Percentiles rank a stretch among this genome's conserved stretches.
These are phyloP conservation scores for Graphilbum fragrans DNA, from an alignment of 2,329 filamentous ascomycete species.

Conservation along the genomic window DNA sequence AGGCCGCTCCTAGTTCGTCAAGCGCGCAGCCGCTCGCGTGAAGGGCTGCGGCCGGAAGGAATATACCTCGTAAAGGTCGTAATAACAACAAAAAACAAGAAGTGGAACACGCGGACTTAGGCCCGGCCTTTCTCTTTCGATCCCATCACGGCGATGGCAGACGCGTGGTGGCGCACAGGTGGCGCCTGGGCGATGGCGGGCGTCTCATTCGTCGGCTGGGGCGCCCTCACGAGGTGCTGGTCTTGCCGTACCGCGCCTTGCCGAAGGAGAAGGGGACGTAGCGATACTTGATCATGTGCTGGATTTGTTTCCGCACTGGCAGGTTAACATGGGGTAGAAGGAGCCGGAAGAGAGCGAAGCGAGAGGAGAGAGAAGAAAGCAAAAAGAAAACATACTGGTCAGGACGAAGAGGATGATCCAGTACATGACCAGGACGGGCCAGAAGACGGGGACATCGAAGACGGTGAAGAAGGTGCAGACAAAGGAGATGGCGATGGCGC, in stretches of 20 bases:
- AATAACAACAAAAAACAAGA: not conserved
- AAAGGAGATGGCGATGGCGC: constrained; percentile 74
- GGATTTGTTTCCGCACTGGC: constrained; percentile 93
- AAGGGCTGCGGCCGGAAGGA: no score
- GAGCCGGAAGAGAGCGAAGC: not conserved
- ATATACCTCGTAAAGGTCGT: no score
- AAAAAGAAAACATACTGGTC: constrained; percentile 58
- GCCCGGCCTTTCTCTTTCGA: no score
- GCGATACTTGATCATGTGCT: constrained; percentile 99
- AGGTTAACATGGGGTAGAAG: not conserved
- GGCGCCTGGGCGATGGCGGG: no score
- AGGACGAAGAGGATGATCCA: constrained; percentile 94
- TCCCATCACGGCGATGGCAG: no score
- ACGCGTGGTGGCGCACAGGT: no score
- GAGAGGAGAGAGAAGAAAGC: not conserved
- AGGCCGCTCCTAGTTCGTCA: no score
- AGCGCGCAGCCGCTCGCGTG: no score
- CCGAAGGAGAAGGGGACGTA: constrained; percentile 91
- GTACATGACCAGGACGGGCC: constrained; percentile 96
- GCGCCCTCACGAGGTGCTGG: constrained; percentile 23
- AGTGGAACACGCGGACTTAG: not conserved
- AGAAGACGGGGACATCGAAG: constrained; percentile 97
- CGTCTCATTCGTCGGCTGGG: not conserved
- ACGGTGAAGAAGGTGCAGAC: constrained; percentile 84
- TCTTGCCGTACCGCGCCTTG: constrained; percentile 69